phyloP scores from a whole-genome alignment of 78 protist genomes.

The Bodo saltans region DNA sequence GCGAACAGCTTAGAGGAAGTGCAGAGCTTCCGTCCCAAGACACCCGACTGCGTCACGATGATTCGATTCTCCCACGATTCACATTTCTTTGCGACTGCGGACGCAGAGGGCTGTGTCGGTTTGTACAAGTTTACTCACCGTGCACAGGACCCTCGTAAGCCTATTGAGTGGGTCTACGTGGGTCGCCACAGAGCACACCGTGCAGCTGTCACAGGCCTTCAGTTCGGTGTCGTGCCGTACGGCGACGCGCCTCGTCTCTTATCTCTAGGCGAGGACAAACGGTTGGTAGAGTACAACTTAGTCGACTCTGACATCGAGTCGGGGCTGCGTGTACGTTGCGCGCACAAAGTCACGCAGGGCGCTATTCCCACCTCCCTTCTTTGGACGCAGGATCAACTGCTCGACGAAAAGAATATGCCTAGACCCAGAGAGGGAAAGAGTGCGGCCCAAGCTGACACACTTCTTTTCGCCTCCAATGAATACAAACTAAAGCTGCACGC shows the following conservation, averaged over 20 bases:
- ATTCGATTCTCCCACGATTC: slow-evolving; percentile 32
- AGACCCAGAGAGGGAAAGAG: too few species aligned
- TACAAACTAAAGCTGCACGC: slow-evolving; percentile 38
- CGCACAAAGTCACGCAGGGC: slow-evolving; percentile 39
- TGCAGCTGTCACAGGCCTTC: slow-evolving; percentile 39
- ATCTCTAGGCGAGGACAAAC: slow-evolving; percentile 43
- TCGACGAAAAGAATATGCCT: neutral
- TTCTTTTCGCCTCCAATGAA: slow-evolving; percentile 33
- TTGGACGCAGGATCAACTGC: slow-evolving; percentile 10
- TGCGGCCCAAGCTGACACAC: neutral
- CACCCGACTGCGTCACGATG: slow-evolving; percentile 6
- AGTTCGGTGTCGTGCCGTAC: slow-evolving; percentile 40
- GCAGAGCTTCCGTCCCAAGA: slow-evolving; percentile 27
- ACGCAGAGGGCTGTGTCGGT: slow-evolving; percentile 40
- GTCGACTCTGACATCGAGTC: neutral
- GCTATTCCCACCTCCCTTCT: slow-evolving; percentile 49
- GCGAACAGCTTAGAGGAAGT: slow-evolving; percentile 19
- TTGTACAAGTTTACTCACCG: slow-evolving; percentile 16
- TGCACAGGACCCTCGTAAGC: slow-evolving; percentile 28
- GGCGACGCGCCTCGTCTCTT: slow-evolving; percentile 35
- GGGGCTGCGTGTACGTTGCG: slow-evolving; percentile 26
- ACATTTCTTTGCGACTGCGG: slow-evolving; percentile 28
- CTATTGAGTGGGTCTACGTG: slow-evolving; percentile 43
- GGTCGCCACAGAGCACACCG: slow-evolving; percentile 44
- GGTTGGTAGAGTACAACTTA: slow-evolving; percentile 55